Conservation (phyloP, 192 early-diverging fungal species). For the Podila minutissima region DNA sequence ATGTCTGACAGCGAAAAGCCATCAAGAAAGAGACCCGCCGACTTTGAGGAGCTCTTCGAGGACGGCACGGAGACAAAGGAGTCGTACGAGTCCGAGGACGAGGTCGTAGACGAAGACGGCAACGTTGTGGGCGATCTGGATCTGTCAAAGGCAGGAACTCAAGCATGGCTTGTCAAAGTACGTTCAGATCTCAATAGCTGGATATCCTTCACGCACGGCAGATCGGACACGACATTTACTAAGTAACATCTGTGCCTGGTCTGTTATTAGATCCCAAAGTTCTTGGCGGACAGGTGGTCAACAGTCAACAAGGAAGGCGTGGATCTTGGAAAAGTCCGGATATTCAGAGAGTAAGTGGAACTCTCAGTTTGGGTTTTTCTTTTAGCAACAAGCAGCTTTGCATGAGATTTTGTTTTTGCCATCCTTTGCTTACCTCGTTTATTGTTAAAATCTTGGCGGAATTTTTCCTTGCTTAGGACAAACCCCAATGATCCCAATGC, state of each 20-base stretch:
- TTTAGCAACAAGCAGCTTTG: not conserved
- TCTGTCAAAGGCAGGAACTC: constrained; percentile 69
- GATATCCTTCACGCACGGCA: not conserved
- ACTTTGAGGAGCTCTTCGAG: constrained; percentile 64
- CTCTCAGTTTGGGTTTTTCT: not conserved
- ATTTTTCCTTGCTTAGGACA: not conserved
- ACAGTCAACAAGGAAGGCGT: constrained; percentile 68
- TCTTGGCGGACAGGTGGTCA: constrained; percentile 89
- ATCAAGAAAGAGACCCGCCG: constrained; percentile 44
- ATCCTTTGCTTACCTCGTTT: not conserved
- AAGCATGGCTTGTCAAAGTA: constrained; percentile 94
- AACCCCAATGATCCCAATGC: constrained; percentile 55
- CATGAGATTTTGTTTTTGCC: not conserved
- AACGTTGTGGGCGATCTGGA: constrained; percentile 80
- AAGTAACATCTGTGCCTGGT: not conserved
- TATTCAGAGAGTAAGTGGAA: constrained; percentile 65
- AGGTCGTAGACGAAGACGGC: constrained; percentile 63
- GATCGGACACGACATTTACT: no score
- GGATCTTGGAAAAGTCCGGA: constrained; percentile 82
- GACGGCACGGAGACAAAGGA: constrained; percentile 45
- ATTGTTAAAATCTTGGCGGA: not conserved
- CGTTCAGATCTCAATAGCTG: not conserved
- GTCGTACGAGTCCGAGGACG: constrained; percentile 54
- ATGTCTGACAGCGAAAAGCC: constrained; percentile 33
- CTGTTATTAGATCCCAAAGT: constrained; percentile 74